Percentiles rank a stretch among this genome's conserved stretches.
Evolutionary conservation across 768 basidiomycete species (phyloP).

Genomic region (Leccinum obscurum): DNA sequence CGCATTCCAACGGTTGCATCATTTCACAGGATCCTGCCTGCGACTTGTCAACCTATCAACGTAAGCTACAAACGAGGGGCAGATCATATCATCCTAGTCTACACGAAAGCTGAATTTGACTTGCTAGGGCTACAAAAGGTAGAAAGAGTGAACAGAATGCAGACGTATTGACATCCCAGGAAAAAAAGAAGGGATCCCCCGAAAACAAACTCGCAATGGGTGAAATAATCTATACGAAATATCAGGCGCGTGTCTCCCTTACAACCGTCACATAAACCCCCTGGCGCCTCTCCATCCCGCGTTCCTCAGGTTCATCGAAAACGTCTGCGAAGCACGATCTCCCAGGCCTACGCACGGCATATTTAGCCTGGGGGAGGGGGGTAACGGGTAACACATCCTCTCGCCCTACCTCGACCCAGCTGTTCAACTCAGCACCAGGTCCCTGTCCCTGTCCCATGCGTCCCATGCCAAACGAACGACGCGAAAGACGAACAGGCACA

Average conservation of each 20-base stretch:
- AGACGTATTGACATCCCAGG: not conserved
- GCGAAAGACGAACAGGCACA: conserved; percentile 12
- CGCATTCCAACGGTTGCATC: not conserved
- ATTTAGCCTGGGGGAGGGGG: conserved; percentile 5
- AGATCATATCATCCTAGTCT: not conserved
- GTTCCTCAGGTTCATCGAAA: not conserved
- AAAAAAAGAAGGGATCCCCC: not conserved
- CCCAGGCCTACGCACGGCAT: not conserved
- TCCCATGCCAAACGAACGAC: conserved; percentile 11
- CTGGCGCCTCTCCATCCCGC: conserved; percentile 16
- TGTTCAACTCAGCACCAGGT: not conserved
- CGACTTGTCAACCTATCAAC: not conserved
- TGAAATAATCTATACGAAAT: not conserved
- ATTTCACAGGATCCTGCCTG: not conserved
- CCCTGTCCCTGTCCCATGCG: not conserved
- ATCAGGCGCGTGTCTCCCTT: conserved; percentile 33
- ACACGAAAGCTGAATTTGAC: conserved; percentile 3
- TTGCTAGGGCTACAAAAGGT: conserved; percentile 25
- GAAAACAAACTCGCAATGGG: not conserved
- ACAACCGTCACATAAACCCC: conserved; percentile 47
- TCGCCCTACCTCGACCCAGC: not conserved
- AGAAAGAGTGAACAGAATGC: not conserved
- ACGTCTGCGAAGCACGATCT: not conserved
- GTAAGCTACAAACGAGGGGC: conserved; percentile 16
- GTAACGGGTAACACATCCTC: not conserved